Evolutionary conservation across 1,139 yeast genomes (phyloP), one percentile per base, ranked within the genome.

Genomic region (Neolecta irregularis): DNA sequence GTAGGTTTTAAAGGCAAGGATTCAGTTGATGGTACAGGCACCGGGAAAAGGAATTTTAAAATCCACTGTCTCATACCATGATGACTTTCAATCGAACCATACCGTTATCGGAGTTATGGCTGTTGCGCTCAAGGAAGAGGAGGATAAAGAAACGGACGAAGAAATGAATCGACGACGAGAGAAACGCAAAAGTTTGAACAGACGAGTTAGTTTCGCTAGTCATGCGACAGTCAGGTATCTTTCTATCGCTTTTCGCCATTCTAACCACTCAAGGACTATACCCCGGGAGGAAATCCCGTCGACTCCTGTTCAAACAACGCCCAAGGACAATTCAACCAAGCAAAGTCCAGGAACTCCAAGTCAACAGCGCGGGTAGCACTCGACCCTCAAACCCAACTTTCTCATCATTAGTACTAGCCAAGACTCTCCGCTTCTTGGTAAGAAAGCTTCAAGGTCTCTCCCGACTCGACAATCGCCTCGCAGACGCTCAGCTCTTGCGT

Each of bases 181-280:
- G 30, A 13, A 35, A 17, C 36, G 40, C 20, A 38, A 38, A 16
- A 29, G 37, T 9, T 21, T 44, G 29, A 44, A 41, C 30, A 30
- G 48, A 25, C 49, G 49, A 9, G 48, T 46, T 20, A 46, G 49
- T 24, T 46, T 46, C 33, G 49, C 49, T 2, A 31, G 46, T 34
- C 25, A 44, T 42, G 24, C 36, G 35, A 23, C 48, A 32, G 47
- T 45, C 16, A 16, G 45, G 30, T n/a, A 15, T 6, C n/a, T 13
- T 12, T 28, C 17, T 13, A 15, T 26, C 22, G 20, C 12, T 12
- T 15, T 16, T 28, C 7, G n/a, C 20, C 22, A 13, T 15, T 16
- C 8, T 16, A 9, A 20, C 38, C 42, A 17, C 29, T 38, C 19
- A 41, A 38, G 18, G 30, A 30, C 9, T 39, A 37, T 21, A 39